phyloP scores from a whole-genome alignment of 2,329 filamentous ascomycete species.

The Macrophomina pseudophaseolina region DNA sequence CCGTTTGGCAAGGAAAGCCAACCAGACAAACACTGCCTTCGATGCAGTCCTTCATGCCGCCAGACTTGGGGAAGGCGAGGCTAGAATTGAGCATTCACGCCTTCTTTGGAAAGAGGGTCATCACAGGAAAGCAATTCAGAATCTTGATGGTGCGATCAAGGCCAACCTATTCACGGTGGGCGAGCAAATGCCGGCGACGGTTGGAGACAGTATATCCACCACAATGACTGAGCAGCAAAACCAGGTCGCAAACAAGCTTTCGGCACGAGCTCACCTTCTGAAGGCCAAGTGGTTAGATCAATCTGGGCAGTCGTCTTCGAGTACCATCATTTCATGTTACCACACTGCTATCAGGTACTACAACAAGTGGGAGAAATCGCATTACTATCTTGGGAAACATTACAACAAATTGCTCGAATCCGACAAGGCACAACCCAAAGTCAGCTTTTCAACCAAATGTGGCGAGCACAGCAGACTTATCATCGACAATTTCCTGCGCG shows the following conservation, averaged over 20 bases:
- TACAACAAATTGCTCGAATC: slow-evolving; percentile 96
- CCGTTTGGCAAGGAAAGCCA: slow-evolving; percentile 82
- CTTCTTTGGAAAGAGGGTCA: slow-evolving; percentile 93
- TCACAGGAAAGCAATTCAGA: slow-evolving; percentile 92
- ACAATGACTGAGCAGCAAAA: slow-evolving; percentile 38
- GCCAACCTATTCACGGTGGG: slow-evolving; percentile 72
- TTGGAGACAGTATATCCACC: slow-evolving; percentile 18
- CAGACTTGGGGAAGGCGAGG: slow-evolving; percentile 80
- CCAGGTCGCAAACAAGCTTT: slow-evolving; percentile 62
- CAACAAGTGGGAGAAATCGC: slow-evolving; percentile 88
- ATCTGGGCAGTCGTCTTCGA: slow-evolving; percentile 89
- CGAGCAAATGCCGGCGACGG: slow-evolving; percentile 31
- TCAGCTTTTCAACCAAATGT: slow-evolving; percentile 60
- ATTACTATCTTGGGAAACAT: slow-evolving; percentile 95
- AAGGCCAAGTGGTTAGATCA: slow-evolving; percentile 96
- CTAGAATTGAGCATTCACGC: slow-evolving; percentile 92
- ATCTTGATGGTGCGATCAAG: slow-evolving; percentile 82
- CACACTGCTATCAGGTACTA: slow-evolving; percentile 75
- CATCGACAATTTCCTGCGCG: slow-evolving; percentile 90
- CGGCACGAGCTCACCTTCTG: slow-evolving; percentile 81
- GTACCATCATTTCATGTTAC: slow-evolving; percentile 79
- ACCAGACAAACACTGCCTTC: slow-evolving; percentile 84
- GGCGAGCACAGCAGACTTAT: slow-evolving; percentile 88
- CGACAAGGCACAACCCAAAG: slow-evolving; percentile 75
- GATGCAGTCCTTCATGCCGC: slow-evolving; percentile 91